Percentiles rank a stretch among this genome's conserved stretches.
These are phyloP conservation scores for Butyriboletus pseudospeciosus DNA, from an alignment of 1,284 basidiomycete genomes.

Conservation along the genomic window DNA sequence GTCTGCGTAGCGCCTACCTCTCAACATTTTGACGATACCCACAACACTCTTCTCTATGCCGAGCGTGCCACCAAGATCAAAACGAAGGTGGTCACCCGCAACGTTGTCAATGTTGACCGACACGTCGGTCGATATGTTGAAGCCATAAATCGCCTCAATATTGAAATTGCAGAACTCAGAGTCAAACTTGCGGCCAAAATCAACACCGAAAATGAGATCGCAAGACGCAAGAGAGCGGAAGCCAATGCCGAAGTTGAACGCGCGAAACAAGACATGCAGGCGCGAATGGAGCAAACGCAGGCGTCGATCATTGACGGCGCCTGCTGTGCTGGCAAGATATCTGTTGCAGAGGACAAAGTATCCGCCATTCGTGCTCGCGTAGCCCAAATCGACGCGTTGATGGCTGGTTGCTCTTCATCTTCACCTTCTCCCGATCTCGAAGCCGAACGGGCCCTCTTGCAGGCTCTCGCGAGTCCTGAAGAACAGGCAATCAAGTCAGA, in stretches of 20 bases:
- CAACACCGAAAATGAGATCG: slow-evolving; percentile 56
- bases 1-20: slow-evolving; percentile 95
- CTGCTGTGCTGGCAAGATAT: slow-evolving; percentile 66
- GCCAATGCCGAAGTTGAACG: slow-evolving; percentile 65
- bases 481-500: slow-evolving; percentile 62
- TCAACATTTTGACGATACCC: slow-evolving; percentile 93
- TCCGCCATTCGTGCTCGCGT: slow-evolving; percentile 63
- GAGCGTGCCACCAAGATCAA: slow-evolving; percentile 96
- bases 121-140: slow-evolving; percentile 93
- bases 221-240: slow-evolving; percentile 62
- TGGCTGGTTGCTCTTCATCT: slow-evolving; percentile 33
- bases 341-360: slow-evolving; percentile 71
- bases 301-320: slow-evolving; percentile 75
- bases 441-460: slow-evolving; percentile 70
- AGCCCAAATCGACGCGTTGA: slow-evolving; percentile 55
- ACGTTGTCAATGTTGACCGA: slow-evolving; percentile 89
- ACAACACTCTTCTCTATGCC: slow-evolving; percentile 94
- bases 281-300: slow-evolving; percentile 64
- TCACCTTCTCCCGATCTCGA: slow-evolving; percentile 57
- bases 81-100: slow-evolving; percentile 88
- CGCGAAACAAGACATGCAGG: slow-evolving; percentile 64
- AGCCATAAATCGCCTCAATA: slow-evolving; percentile 84
- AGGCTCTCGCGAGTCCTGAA: slow-evolving; percentile 65
- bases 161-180: slow-evolving; percentile 83
- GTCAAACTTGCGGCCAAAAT: slow-evolving; percentile 72